Evolutionary conservation across 768 basidiomycete genomes (phyloP), one percentile per base, ranked within the genome.

Genomic region (Chiua virens): DNA sequence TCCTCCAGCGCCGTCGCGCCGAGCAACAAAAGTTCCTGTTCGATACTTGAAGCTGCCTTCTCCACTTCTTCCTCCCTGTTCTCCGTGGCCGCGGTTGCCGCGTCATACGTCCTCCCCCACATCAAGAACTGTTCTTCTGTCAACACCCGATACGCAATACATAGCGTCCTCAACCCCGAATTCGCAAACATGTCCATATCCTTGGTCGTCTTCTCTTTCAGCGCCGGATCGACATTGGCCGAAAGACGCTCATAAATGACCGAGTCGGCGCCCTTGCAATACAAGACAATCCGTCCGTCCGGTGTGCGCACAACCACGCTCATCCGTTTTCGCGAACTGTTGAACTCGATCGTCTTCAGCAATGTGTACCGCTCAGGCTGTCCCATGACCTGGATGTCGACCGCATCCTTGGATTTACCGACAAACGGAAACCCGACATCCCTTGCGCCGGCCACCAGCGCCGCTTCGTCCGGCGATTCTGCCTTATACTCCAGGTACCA

Each of bases 1-100:
- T 99, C 96, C 69, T 99, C 96, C 51, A 99, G 71, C 1, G 96
- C 96, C 1, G 96, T 98, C 11, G 95, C 96, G 0, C 96, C 96
- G 11, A 99, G 75, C 38, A 99, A 86, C n/a, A 72, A 67, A 37
- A 98, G 71, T 18, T 82, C 84, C 61, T 88, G 86, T 66, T 98
- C 96, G 54, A 98, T 81, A 60, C 79, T 59, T 49, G 90, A 89
- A 58, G 83, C 88, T 4, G 92, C 90, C 73, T 85, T 87, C 53
- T 98, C 95, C 17, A 98, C 83, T 71, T 89, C 90, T 65, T 92
- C 93, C 40, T 98, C 96, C 52, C 96, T 77, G 50, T 92, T 86
- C 50, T 83, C 80, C 30, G 86, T 75, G 15, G 90, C 76, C 35
- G 81, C 84, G 27, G 80, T 76, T n/a, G 96, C 96, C 18, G 80